Percentiles rank a stretch among this genome's conserved stretches.
phyloP scores from a whole-genome alignment of 148 eudicot genomes.

The Salicornia ramosissima region DNA sequence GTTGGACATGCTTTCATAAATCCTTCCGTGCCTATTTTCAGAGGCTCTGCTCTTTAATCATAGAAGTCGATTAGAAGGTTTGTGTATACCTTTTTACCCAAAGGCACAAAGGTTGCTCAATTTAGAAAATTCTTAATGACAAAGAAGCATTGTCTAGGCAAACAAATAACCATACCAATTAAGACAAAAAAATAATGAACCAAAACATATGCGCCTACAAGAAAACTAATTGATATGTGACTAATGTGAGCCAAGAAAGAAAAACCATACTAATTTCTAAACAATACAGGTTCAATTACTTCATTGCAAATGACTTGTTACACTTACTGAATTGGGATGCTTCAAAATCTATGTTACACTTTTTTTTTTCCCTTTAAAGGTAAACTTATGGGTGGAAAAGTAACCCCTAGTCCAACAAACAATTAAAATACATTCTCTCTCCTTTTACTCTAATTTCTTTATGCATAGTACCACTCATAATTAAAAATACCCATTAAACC shows the following conservation, averaged over 20 bases:
- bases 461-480: no score
- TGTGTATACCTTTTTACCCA: neutral
- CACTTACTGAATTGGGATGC: no score
- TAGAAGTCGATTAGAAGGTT: neutral
- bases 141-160: neutral
- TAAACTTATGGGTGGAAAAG: no score
- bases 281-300: neutral
- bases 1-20: neutral
- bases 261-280: neutral
- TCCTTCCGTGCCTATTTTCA: no score
- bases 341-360: no score
- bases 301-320: no score
- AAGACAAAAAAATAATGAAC: neutral
- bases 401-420: no score
- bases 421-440: no score
- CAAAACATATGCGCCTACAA: neutral
- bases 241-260: neutral
- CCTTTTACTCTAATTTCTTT: no score
- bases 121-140: neutral
- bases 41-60: neutral
- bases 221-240: neutral
- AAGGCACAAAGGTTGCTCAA: neutral
- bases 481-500: no score
- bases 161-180: neutral
- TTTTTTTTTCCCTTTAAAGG: no score